Evolutionary conservation across 1,284 basidiomycete species (phyloP).

Genomic region (Malassezia pachydermatis): DNA sequence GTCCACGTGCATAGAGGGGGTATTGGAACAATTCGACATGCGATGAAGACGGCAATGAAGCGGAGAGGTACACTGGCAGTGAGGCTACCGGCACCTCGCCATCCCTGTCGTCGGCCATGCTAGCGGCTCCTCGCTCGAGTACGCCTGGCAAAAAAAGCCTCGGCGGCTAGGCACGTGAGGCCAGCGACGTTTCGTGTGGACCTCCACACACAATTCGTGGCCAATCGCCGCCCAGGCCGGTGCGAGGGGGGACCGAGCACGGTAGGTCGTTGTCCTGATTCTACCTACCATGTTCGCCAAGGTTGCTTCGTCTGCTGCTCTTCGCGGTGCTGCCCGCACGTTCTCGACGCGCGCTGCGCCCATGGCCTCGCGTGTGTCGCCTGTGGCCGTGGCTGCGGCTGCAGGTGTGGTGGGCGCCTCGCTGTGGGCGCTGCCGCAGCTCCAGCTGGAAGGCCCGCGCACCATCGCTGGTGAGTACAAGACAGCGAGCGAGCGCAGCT

Average conservation of each 20-base stretch:
- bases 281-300: conserved; percentile 14
- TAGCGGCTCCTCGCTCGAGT: too few species aligned
- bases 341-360: conserved; percentile 26
- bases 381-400: conserved; percentile 21
- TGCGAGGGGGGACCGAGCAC: too few species aligned
- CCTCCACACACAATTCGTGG: too few species aligned
- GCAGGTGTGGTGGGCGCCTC: conserved; percentile 26
- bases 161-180: too few species aligned
- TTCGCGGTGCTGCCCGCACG: conserved; percentile 25
- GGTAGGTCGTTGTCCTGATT: too few species aligned
- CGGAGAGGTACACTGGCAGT: conserved; percentile 41
- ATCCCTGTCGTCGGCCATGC: too few species aligned
- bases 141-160: too few species aligned
- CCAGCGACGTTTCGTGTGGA: background rate
- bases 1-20: conserved; percentile 35
- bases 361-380: background rate
- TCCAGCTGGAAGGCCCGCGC: conserved; percentile 48
- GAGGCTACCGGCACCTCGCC: conserved; percentile 38
- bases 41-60: conserved; percentile 27
- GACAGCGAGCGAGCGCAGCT: conserved; percentile 50
- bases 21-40: conserved; percentile 42
- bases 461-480: conserved; percentile 51
- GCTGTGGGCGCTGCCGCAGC: conserved; percentile 20
- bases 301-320: conserved; percentile 2
- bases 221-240: too few species aligned